Evolutionary conservation across 2,329 filamentous ascomycete species (phyloP), one percentile per base, ranked within the genome.

Genomic region (Talaromyces piceae): DNA sequence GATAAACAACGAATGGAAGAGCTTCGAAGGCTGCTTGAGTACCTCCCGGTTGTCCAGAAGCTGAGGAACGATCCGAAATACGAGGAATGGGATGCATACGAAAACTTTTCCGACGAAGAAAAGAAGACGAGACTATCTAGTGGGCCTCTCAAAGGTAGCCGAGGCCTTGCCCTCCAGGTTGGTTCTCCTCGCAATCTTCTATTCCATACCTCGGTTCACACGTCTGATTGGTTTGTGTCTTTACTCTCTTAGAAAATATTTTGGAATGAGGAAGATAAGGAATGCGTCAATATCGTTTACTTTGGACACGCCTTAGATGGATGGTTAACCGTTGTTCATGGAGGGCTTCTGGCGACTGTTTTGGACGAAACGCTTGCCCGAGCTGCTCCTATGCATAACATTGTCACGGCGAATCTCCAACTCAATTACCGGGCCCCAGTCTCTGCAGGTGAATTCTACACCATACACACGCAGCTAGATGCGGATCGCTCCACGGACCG

Each of bases 241-340:
- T 37, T 20, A n/a, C 25, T 12, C 41, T n/a, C 20, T 45, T 79
- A 88, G 72, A 76, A 79, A 59, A 68, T 86, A 1, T 90, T 87
- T 62, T 81, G 77, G 73, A 81, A 87, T 62, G 61, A 70, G 3
- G 65, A 66, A 26, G 79, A 81, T 5, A 76, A 80, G 57, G 79
- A 81, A 59, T 65, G 82, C 28, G 70, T 84, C 9, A 78, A 76
- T 46, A 74, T 90, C n/a, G 72, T 90, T 4, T 86, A 77, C 73
- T 76, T 90, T 49, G 87, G 87, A 5, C 66, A 73, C n/a, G 79
- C 74, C 1, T 63, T 85, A 18, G 73, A 77, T 45, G 86, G 87
- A 3, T 91, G 85, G 84, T 86, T 86, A 1, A 77, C 79, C 11
- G 74, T 87, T 37, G 81, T 82, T 47, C 87, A 91, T 69, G 87